Evolutionary conservation across 345 rosid species (phyloP).

Genomic region (Melastoma malabathricum): DNA sequence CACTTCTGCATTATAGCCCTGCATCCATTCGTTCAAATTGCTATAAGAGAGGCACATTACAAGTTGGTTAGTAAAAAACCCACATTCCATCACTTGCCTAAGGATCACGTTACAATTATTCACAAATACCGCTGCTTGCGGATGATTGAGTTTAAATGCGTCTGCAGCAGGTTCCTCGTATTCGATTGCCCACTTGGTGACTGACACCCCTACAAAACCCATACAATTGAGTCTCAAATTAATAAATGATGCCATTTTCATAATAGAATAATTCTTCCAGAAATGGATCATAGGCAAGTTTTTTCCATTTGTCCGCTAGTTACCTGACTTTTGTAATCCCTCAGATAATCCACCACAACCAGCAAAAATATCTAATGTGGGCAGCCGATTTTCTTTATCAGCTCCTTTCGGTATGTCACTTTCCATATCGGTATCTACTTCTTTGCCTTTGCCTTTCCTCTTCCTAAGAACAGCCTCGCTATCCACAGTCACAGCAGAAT

Average conservation of each 20-base stretch:
- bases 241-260: neutral
- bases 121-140: constrained; percentile 48
- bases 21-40: constrained; percentile 9
- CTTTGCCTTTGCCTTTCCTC: constrained; percentile 68
- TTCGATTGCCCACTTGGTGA: constrained; percentile 83
- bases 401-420: constrained; percentile 21
- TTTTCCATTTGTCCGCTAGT: neutral
- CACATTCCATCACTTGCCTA: constrained; percentile 14
- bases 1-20: constrained; percentile 71
- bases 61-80: neutral
- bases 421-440: constrained; percentile 29
- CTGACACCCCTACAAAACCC: constrained; percentile 37
- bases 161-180: constrained; percentile 87
- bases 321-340: constrained; percentile 58
- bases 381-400: constrained; percentile 21
- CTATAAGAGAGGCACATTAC: too few relatives aligned
- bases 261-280: neutral
- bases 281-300: neutral
- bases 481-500: constrained; percentile 21
- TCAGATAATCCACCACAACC: constrained; percentile 83
- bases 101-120: constrained; percentile 86
- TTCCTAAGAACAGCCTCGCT: constrained; percentile 38
- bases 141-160: constrained; percentile 67
- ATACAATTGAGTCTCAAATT: neutral
- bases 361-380: constrained; percentile 73